Evolutionary conservation across 2,329 filamentous ascomycete species (phyloP), one percentile per base, ranked within the genome.

Genomic region (Dactylellina haptotyla): DNA sequence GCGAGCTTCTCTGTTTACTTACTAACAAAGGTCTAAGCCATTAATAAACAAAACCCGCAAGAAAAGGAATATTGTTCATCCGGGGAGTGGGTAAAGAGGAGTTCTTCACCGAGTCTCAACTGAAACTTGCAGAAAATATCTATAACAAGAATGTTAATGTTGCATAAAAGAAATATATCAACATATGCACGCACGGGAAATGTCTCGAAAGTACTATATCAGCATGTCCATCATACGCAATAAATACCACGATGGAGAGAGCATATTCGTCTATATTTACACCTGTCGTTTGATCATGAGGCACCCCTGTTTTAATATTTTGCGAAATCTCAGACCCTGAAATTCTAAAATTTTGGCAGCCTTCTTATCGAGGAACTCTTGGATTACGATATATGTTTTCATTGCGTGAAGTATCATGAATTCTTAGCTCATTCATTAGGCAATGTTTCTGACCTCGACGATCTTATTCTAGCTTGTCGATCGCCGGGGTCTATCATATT

Each of bases 201-300:
- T n/a, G n/a, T n/a, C n/a, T n/a, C n/a, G n/a, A 59, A 59, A 50
- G 43, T 50, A 53, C 63, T 30, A 59, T 45, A 34, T 58, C 16
- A 50, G 48, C 6, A 23, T 26, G 18, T 12, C 32, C 30, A 56
- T 6, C 5, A 39, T 56, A n/a, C 32, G 28, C 48, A 53, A 34
- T 34, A 41, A 41, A 53, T 56, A 56, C 18, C 6, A 41, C 32
- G 16, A 50, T 9, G 12, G 4, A 26, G 9, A 18, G 14, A 26
- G 20, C 18, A 4, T 23, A 14, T 20, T 37, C n/a, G 20, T 28
- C 53, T 67, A 67, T 51, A 67, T 51, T 59, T 67, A 57, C 51
- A 67, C 16, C 63, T 59, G 53, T 67, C 63, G 59, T 45, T n/a
- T 43, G 63, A 57, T 67, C 63, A 67, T 67, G 54, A 67, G 63